Percentiles rank a stretch among this genome's conserved stretches.
Evolutionary conservation across 306 rosid genomes (phyloP).

Genomic region (Argentina anserina): DNA sequence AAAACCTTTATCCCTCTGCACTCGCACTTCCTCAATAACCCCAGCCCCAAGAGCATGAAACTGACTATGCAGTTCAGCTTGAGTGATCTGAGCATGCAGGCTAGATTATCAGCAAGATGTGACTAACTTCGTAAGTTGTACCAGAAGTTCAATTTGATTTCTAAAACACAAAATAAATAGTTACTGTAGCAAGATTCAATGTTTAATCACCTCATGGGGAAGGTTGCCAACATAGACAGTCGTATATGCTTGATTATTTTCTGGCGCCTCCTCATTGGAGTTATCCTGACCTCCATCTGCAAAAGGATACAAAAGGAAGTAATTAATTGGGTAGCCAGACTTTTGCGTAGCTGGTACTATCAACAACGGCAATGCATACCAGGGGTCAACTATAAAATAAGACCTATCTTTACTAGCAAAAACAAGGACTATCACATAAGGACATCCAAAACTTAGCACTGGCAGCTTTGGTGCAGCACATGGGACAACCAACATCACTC

Average conservation of each 20-base stretch:
- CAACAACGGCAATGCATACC: neutral
- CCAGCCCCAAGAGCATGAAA: slow-evolving; percentile 78
- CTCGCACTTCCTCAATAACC: slow-evolving; percentile 71
- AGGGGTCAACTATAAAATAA: neutral
- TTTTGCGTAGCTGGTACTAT: neutral
- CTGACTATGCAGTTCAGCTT: slow-evolving; percentile 75
- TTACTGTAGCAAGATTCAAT: slow-evolving; percentile 5
- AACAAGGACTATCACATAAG: neutral
- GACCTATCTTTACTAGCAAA: neutral
- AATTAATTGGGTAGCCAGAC: neutral
- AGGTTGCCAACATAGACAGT: slow-evolving; percentile 91
- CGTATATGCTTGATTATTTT: slow-evolving; percentile 68
- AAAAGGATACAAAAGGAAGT: slow-evolving; percentile 14
- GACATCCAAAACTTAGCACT: neutral
- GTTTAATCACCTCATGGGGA: slow-evolving; percentile 62
- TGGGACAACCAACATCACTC: neutral
- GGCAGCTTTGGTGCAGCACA: neutral
- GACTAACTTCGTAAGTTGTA: neutral
- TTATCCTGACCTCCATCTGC: slow-evolving; percentile 64
- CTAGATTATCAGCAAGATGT: slow-evolving; percentile 1
- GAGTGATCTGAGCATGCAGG: slow-evolving; percentile 51
- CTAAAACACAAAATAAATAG: too few relatives aligned
- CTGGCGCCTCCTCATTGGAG: slow-evolving; percentile 58
- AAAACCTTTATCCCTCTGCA: slow-evolving; percentile 84
- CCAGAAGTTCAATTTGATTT: too few relatives aligned